phyloP scores from a whole-genome alignment of 257 asterid genomes.

The Nicotiana knightiana region DNA sequence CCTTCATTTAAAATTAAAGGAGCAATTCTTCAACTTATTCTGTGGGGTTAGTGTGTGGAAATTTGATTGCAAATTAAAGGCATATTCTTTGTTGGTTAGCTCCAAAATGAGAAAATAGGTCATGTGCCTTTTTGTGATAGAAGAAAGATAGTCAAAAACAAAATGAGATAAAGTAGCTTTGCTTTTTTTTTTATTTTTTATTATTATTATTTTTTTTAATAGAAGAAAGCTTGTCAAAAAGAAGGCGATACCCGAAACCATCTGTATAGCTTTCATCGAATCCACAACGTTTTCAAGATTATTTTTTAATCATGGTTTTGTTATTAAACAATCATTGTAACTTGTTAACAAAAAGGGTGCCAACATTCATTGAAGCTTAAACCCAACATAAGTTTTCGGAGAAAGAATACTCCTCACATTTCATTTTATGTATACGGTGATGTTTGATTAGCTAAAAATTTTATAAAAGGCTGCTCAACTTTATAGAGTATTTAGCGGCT shows the following conservation, averaged over 20 bases:
- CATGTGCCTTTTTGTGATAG: background rate
- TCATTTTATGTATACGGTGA: too few relatives aligned
- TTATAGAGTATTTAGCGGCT: too few relatives aligned
- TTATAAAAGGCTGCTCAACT: too few relatives aligned
- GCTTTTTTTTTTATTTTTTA: background rate
- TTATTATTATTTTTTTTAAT: background rate
- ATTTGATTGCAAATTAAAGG: background rate
- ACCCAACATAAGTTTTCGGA: too few relatives aligned
- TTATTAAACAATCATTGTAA: too few relatives aligned
- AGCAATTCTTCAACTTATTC: background rate
- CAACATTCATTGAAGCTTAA: too few relatives aligned
- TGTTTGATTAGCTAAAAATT: too few relatives aligned
- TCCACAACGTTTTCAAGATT: background rate
- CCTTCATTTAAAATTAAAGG: background rate
- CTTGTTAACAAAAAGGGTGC: background rate
- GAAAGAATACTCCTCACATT: too few relatives aligned
- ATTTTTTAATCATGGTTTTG: background rate
- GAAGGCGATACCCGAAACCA: background rate
- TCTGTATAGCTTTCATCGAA: background rate
- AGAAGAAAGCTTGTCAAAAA: background rate
- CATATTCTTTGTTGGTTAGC: background rate
- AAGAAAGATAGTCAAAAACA: background rate
- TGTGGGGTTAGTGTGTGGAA: slow-evolving; percentile 4
- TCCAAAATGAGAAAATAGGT: background rate
- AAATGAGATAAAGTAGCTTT: background rate